Base-by-base conservation (phyloP, 116 monocot genomes). In the Dioscorea cayenensis region DNA sequence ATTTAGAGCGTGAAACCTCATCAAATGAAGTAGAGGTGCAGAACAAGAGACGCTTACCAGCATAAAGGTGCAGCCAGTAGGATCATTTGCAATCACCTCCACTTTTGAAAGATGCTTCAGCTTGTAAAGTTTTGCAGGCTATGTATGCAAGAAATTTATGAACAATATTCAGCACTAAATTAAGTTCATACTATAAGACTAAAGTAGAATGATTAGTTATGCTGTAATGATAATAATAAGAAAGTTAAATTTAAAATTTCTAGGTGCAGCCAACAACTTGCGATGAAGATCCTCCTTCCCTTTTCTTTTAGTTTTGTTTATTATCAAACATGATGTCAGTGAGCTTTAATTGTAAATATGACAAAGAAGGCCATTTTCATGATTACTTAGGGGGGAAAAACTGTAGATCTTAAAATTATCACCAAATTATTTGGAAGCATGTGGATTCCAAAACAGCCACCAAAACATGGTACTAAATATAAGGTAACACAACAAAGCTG, bases 51-150 rank as follows among this genome's bases (percentile, higher is more conserved):
- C 6, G 14, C 19, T 69, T 93, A 97, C 97, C 97, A 97, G 80
- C 77, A 79, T 83, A 71, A 97, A 97, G 18, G 93, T 93, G 73
- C 97, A 97, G 55, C 90, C 90, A 74, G 77, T 88, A 51, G 88
- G 79, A 88, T 97, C 97, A 85, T 86, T 93, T 65, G 82, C 81
- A 77, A 93, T 49, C 49, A 93, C 90, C 78, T 97, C 97, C 35
- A 97, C 73, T 80, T 97, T 97, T 50, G 83, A 74, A 63, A 97
- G 93, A 85, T 93, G 97, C 79, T 89, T 97, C 61, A 97, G 67
- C 81, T 97, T 97, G 86, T 97, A 97, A 25, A 97, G 79, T 73
- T 97, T 97, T 36, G 88, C 93, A 64, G 90, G 86, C 97, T 97
- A 71, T 36, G 77, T 58, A 81, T 55, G 61, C 29, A 76, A 77